These are phyloP conservation scores for Eleusine coracana DNA, from an alignment of 176 grass and related monocot genomes.

Conservation along the genomic window DNA sequence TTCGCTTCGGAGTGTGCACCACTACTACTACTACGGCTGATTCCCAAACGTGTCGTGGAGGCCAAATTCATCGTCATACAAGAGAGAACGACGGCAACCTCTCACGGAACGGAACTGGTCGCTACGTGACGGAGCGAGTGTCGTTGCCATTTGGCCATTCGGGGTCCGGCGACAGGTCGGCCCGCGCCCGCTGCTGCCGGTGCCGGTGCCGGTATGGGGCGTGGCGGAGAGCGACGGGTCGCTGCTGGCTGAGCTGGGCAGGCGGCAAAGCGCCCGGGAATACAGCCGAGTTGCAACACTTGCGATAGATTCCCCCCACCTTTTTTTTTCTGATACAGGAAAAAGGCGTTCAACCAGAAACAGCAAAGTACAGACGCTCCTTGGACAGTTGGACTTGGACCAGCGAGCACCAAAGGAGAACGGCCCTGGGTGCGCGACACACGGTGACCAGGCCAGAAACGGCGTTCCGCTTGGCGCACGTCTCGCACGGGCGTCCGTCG, in stretches of 20 bases:
- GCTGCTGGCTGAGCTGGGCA: too few species aligned
- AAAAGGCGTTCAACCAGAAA: background rate
- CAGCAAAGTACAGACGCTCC: background rate
- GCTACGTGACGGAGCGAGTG: background rate
- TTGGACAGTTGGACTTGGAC: too few species aligned
- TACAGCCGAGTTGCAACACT: background rate
- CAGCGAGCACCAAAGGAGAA: too few species aligned
- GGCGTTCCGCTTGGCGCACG: background rate
- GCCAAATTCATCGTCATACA: too few species aligned
- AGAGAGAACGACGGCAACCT: too few species aligned
- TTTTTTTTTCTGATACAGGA: background rate
- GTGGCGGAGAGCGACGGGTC: background rate
- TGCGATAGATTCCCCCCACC: conserved; percentile 14
- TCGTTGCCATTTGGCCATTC: background rate
- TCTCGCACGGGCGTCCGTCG: background rate
- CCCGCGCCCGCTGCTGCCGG: background rate
- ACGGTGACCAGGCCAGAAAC: background rate
- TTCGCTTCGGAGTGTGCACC: too few species aligned
- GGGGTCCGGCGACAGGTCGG: background rate
- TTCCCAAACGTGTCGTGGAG: too few species aligned
- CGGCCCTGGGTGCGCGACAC: background rate
- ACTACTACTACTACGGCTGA: too few species aligned
- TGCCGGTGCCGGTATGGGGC: background rate
- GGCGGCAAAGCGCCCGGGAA: conserved; percentile 17
- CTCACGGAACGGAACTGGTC: too few species aligned